These are phyloP conservation scores for Euphorbia schlechtendalii DNA, from an alignment of 441 rosid genomes.

Conservation along the genomic window DNA sequence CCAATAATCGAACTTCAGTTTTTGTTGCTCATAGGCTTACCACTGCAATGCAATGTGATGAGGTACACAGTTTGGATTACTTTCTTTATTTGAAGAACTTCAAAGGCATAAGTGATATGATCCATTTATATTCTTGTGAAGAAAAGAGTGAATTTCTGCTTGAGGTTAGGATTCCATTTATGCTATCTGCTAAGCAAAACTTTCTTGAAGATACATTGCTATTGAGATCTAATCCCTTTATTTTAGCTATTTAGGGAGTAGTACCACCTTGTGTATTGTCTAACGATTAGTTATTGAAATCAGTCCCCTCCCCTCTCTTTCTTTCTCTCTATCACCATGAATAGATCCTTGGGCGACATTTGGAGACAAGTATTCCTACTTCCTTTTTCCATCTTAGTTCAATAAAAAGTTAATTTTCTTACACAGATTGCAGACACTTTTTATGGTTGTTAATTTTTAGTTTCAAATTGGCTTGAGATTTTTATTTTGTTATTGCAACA, in stretches of 20 bases:
- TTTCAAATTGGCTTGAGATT: background rate
- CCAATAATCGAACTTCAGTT: conserved; percentile 79
- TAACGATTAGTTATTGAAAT: background rate
- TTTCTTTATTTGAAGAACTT: conserved; percentile 4
- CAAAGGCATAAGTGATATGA: background rate
- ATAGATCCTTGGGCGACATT: background rate
- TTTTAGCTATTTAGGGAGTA: background rate
- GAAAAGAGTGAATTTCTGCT: conserved; percentile 5
- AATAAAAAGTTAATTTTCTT: background rate
- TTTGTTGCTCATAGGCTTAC: conserved; percentile 98
- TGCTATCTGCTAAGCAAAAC: background rate
- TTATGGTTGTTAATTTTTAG: background rate
- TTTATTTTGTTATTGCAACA: background rate
- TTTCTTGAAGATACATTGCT: background rate
- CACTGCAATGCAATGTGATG: conserved; percentile 98
- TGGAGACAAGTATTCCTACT: background rate
- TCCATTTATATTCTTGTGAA: background rate
- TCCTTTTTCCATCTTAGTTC: background rate
- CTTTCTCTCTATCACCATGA: background rate
- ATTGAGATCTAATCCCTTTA: background rate
- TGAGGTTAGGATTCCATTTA: background rate
- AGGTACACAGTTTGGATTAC: conserved; percentile 37
- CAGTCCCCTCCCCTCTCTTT: background rate
- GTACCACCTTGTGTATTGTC: background rate
- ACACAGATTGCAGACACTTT: background rate